These are phyloP conservation scores for Pneumocystis wakefieldiae DNA, from an alignment of 1,139 yeast genomes.

Conservation along the genomic window DNA sequence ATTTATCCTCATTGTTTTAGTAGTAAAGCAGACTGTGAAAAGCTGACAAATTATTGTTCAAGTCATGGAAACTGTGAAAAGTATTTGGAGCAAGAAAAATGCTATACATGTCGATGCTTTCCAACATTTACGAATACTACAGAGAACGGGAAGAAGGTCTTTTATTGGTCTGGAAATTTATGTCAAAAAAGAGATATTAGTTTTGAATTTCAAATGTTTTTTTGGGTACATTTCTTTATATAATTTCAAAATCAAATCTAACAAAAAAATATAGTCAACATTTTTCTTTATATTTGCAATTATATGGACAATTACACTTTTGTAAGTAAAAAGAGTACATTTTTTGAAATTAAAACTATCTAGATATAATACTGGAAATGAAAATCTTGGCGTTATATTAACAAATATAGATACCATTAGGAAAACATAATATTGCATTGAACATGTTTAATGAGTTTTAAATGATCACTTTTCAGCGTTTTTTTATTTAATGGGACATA, in stretches of 20 bases:
- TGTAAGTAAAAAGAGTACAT: neutral
- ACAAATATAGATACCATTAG: neutral
- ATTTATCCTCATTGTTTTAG: conserved; percentile 4
- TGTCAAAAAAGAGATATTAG: conserved; percentile 54
- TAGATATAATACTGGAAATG: conserved; percentile 4
- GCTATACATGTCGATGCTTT: conserved; percentile 44
- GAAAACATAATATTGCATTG: neutral
- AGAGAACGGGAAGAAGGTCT: conserved; percentile 29
- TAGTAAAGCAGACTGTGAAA: conserved; percentile 39
- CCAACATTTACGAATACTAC: conserved; percentile 33
- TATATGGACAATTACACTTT: conserved; percentile 3
- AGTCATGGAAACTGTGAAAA: conserved; percentile 44
- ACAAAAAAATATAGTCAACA: neutral
- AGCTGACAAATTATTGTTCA: conserved; percentile 40
- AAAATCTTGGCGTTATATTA: conserved; percentile 2
- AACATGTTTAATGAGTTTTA: neutral
- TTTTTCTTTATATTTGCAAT: conserved; percentile 1
- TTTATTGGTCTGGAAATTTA: conserved; percentile 49
- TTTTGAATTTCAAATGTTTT: conserved; percentile 45
- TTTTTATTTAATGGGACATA: neutral
- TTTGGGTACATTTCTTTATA: conserved; percentile 31
- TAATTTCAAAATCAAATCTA: neutral
- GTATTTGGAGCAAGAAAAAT: conserved; percentile 20
- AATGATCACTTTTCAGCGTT: neutral
- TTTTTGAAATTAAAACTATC: neutral